Evolutionary conservation across 164 flowering plant species (phyloP), one percentile per base, ranked within the genome.

Genomic region (Euptelea pleiosperma): DNA sequence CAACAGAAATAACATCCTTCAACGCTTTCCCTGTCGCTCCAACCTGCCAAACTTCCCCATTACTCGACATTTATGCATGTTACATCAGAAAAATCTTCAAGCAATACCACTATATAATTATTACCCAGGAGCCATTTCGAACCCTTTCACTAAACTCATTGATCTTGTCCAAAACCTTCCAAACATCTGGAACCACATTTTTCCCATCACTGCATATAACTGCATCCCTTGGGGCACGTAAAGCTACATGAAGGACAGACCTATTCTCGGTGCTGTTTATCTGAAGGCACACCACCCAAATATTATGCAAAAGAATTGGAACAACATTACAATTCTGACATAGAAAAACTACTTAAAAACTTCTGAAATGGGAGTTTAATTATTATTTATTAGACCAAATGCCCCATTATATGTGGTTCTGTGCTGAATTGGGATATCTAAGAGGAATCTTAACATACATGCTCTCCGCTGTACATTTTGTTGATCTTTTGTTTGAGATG

Each of bases 241-340:
- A 89, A 69, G 99, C 99, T 11, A 94, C 87, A 71, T 94, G 99
- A 67, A 94, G 97, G 15, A 91, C 99, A 45, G 97, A 50, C 67
- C 99, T 80, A 63, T 89, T 68, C 72, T 94, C 99, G 10, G 97
- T 94, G 73, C 73, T 85, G 74, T 90, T 90, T 62, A 90, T 86
- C 96, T 93, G 79, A 43, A 64, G 42, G 37, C n/a, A 15, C 6
- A 21, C 44, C 40, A 64, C 5, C 48, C 35, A 57, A 45, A 12
- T 35, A 29, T 6, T 18, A 46, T 24, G 19, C 22, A 12, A 49
- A 46, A 2, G 16, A 11, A 33, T 11, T 10, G 9, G 28, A 34
- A 19, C 33, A 34, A 8, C 34, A 36, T 24, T 12, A 41, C 57
- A 65, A 50, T 21, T 6, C 10, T 6, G 21, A 11, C 25, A 39